Base-by-base conservation (phyloP, 2,329 filamentous ascomycete genomes). In the Ramularia endophylla region DNA sequence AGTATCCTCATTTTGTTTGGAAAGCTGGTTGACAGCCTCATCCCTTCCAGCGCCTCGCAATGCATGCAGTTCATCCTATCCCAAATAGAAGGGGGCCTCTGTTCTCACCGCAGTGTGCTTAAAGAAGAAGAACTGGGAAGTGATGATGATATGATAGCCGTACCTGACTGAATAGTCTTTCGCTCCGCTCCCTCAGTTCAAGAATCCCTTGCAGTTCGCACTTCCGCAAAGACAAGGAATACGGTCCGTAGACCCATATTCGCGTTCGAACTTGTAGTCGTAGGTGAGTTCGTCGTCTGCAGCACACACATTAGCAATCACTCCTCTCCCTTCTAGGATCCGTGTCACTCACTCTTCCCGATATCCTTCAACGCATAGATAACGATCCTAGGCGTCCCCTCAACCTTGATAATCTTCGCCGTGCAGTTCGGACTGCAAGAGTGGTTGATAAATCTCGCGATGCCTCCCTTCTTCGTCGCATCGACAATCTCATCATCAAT, bases 251-350 rank as follows among this genome's bases (percentile, higher is more conserved):
- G 87, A 94, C 59, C 88, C 88, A 59, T 94, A 87, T 68, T 98
- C 92, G 57, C 92, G 85, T 71, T 98, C 92, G 65, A 98, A 98
- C 67, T 98, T 98, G 77, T 98, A 98, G 72, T 98, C 92, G 71
- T 98, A 98, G 2, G 92, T 98, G 64, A 98, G 81, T 73, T 98
- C 92, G 69, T 98, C 92, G 64, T 95, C 92, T 98, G 60, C 47
- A 39, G 8, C 48, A 44, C 35, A 37, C 16, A 8, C 20, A 19
- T 12, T 15, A 8, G 29, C 7, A 15, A n/a, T n/a, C n/a, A n/a
- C n/a, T n/a, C 9, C 22, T 7, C n/a, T 11, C n/a, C n/a, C n/a
- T 15, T 19, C 12, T 16, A 11, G 31, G 28, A 17, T n/a, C n/a
- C n/a, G n/a, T n/a, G 27, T 32, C 28, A 80, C 86, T 74, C 78